Percentiles rank a stretch among this genome's conserved stretches.
phyloP scores from a whole-genome alignment of 2,329 filamentous ascomycete genomes.

The Cladosporium sp. region DNA sequence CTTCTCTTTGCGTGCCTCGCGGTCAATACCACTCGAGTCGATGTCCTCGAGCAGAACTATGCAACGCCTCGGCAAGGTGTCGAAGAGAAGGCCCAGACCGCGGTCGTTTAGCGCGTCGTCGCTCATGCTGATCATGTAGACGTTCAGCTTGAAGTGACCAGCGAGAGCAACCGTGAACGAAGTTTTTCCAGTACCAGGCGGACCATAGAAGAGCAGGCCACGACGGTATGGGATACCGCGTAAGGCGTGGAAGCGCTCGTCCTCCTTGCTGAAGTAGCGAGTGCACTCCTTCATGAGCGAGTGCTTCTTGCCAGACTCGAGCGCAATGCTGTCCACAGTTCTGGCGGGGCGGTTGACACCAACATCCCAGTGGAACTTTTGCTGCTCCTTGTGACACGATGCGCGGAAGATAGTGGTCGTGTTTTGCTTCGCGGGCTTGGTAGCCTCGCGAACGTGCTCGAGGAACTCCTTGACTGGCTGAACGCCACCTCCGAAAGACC shows the following conservation, averaged over 20 bases:
- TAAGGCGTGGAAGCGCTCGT: slow-evolving; percentile 71
- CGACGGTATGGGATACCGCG: slow-evolving; percentile 80
- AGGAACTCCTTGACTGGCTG: slow-evolving; percentile 40
- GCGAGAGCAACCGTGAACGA: slow-evolving; percentile 39
- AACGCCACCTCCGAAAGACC: slow-evolving; percentile 29
- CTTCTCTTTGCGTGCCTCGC: slow-evolving; percentile 54
- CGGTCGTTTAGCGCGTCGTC: slow-evolving; percentile 82
- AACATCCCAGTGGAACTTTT: slow-evolving; percentile 38
- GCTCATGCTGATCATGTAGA: slow-evolving; percentile 41
- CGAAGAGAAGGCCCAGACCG: slow-evolving; percentile 50
- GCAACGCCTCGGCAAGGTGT: slow-evolving; percentile 41
- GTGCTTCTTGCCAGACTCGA: slow-evolving; percentile 66
- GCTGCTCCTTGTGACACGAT: slow-evolving; percentile 15
- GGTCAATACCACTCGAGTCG: slow-evolving; percentile 38
- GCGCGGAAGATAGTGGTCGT: slow-evolving; percentile 25
- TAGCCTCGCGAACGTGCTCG: slow-evolving; percentile 48
- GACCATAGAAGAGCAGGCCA: slow-evolving; percentile 76
- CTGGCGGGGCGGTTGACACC: slow-evolving; percentile 58
- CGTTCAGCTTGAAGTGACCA: slow-evolving; percentile 42
- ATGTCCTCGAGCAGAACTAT: slow-evolving; percentile 48
- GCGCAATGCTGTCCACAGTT: slow-evolving; percentile 72
- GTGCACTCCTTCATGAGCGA: slow-evolving; percentile 68
- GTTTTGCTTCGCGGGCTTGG: slow-evolving; percentile 30
- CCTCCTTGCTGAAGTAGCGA: slow-evolving; percentile 70
- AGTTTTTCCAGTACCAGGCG: slow-evolving; percentile 40